Percentiles rank a stretch among this genome's conserved stretches.
These are phyloP conservation scores for Suillus spraguei DNA, from an alignment of 768 basidiomycete species.

Conservation along the genomic window DNA sequence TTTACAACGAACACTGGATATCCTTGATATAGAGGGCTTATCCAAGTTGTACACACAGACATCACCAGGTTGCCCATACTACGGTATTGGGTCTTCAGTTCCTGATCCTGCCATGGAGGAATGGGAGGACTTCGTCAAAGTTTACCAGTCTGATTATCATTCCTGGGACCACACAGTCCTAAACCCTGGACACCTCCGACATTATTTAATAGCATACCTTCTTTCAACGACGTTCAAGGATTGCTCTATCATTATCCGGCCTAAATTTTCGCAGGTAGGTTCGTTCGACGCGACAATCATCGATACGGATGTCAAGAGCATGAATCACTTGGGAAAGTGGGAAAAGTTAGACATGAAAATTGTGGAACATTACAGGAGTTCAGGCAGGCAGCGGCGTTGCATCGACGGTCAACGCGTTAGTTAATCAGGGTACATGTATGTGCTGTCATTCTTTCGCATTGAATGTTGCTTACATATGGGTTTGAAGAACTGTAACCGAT, in stretches of 20 bases:
- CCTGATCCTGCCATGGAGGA: constrained; percentile 63
- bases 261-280: constrained; percentile 11
- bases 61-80: constrained; percentile 6
- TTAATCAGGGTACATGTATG: too few species aligned
- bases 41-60: constrained; percentile 39
- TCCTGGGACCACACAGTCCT: constrained; percentile 41
- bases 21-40: constrained; percentile 86
- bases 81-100: constrained; percentile 31
- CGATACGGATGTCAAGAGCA: too few species aligned
- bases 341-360: too few species aligned
- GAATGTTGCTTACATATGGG: too few species aligned
- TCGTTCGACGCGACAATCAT: constrained; percentile 45
- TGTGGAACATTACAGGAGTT: too few species aligned
- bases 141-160: too few species aligned
- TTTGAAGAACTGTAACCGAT: too few species aligned
- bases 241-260: constrained; percentile 73
- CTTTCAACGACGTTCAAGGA: constrained; percentile 97
- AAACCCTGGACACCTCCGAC: constrained; percentile 49
- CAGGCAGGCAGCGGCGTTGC: too few species aligned
- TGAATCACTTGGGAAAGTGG: too few species aligned
- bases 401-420: too few species aligned
- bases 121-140: constrained; percentile 57
- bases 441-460: too few species aligned
- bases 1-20: constrained; percentile 77
- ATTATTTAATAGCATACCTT: constrained; percentile 73